A percentile compares a stretch with the other conserved stretches of the same genome.
Conservation (phyloP, 164 flowering plant species). For the Vitis vinifera region DNA sequence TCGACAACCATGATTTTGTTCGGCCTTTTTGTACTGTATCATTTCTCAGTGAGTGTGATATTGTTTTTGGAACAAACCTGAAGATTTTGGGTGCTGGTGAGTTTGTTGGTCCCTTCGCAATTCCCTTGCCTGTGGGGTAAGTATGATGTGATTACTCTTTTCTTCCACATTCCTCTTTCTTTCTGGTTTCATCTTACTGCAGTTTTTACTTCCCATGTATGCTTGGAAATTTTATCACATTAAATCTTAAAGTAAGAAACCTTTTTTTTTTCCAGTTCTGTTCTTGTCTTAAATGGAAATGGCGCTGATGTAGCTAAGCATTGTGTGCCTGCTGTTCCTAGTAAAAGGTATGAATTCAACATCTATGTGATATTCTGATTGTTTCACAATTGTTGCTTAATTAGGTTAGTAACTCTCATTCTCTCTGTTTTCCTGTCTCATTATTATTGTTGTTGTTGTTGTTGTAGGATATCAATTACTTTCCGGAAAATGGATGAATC, state of each 20-base stretch:
- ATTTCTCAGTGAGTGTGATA: constrained; percentile 85
- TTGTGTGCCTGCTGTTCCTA: constrained; percentile 91
- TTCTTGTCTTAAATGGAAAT: constrained; percentile 85
- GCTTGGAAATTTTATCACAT: background rate
- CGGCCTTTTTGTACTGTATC: constrained; percentile 97
- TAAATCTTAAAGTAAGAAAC: background rate
- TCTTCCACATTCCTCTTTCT: background rate
- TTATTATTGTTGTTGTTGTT: background rate
- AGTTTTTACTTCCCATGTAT: background rate
- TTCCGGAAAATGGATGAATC: constrained; percentile 88
- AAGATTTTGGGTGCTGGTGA: constrained; percentile 67
- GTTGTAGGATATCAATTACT: constrained; percentile 83
- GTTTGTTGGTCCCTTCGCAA: constrained; percentile 60
- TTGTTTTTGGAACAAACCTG: constrained; percentile 75
- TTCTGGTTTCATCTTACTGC: background rate
- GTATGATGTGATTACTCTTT: constrained; percentile 12
- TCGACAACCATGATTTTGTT: constrained; percentile 90
- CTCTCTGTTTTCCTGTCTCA: background rate
- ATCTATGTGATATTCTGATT: background rate
- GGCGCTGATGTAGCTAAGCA: constrained; percentile 96
- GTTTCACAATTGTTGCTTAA: background rate
- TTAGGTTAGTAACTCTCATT: background rate
- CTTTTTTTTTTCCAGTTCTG: constrained; percentile 55
- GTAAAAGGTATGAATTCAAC: constrained; percentile 58
- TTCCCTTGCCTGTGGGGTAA: constrained; percentile 91